Percentiles rank a stretch among this genome's conserved stretches.
phyloP scores from a whole-genome alignment of 192 early-diverging fungal genomes.

The Dissophora globulifera region DNA sequence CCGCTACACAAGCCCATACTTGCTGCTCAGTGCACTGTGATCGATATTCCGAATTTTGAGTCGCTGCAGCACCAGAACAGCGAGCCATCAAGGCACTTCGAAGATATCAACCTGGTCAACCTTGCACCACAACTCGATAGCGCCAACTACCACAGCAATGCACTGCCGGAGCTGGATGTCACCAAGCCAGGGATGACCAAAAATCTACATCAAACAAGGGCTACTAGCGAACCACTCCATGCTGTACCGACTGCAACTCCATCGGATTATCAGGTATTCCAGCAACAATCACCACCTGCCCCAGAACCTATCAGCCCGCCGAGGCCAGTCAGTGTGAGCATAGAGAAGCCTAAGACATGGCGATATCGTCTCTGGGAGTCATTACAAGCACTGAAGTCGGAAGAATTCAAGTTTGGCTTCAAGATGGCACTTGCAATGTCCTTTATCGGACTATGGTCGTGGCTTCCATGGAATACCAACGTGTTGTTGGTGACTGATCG shows the following conservation, averaged over 20 bases:
- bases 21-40: constrained; percentile 17
- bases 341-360: constrained; percentile 26
- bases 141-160: too few relatives aligned
- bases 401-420: constrained; percentile 61
- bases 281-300: not conserved
- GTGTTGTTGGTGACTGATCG: constrained; percentile 35
- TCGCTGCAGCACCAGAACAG: constrained; percentile 13
- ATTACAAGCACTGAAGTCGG: constrained; percentile 47
- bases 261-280: too few relatives aligned
- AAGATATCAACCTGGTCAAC: constrained; percentile 17
- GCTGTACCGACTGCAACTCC: too few relatives aligned
- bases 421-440: constrained; percentile 61
- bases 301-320: not conserved
- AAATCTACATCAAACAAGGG: too few relatives aligned
- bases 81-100: constrained; percentile 1
- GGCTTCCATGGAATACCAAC: constrained; percentile 43
- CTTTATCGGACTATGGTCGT: constrained; percentile 55
- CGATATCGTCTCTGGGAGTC: constrained; percentile 57
- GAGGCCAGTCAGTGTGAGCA: constrained; percentile 22
- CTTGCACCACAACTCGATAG: constrained; percentile 9
- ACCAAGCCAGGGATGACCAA: too few relatives aligned
- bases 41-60: constrained; percentile 28
- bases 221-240: too few relatives aligned
- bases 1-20: not conserved
- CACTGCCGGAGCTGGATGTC: too few relatives aligned